Percentiles rank a stretch among this genome's conserved stretches.
Evolutionary conservation across 2,329 filamentous ascomycete genomes (phyloP).

Genomic region (Diaporthe humulicola): DNA sequence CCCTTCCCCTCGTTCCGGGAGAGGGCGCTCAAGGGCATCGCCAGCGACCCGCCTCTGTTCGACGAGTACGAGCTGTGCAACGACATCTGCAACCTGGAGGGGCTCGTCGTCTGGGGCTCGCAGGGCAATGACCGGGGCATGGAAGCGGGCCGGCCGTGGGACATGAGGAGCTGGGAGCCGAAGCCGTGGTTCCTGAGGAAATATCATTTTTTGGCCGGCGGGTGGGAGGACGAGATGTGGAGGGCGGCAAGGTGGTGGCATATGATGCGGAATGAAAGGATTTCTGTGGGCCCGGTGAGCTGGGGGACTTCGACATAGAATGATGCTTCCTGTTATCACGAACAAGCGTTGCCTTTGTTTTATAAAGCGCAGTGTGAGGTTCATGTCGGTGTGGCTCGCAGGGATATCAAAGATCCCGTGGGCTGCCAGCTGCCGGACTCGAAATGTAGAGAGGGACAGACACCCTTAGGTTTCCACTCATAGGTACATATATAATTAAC

Average conservation of each 20-base stretch:
- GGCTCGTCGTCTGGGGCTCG: constrained; percentile 54
- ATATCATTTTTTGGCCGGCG: constrained; percentile 52
- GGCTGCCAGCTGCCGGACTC: neutral
- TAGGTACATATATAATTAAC: neutral
- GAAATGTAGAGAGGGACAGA: neutral
- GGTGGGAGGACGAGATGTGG: constrained; percentile 54
- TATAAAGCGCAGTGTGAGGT: neutral
- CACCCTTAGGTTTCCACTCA: neutral
- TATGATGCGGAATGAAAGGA: constrained; percentile 41
- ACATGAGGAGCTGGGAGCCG: constrained; percentile 59
- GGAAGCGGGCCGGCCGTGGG: constrained; percentile 57
- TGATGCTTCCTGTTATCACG: neutral
- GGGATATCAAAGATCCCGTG: too few relatives aligned
- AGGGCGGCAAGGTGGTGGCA: constrained; percentile 49
- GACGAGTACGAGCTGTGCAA: constrained; percentile 53
- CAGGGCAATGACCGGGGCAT: constrained; percentile 47
- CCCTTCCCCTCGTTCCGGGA: constrained; percentile 51
- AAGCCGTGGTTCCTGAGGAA: constrained; percentile 59
- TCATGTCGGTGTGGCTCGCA: neutral
- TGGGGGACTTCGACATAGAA: neutral
- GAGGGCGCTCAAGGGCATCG: constrained; percentile 46
- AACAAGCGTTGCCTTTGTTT: neutral
- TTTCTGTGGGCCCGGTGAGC: neutral
- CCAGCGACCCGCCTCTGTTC: constrained; percentile 45
- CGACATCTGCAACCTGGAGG: constrained; percentile 50